Evolutionary conservation across 192 early-diverging fungal genomes (phyloP).

Genomic region (Coemansia sp.): DNA sequence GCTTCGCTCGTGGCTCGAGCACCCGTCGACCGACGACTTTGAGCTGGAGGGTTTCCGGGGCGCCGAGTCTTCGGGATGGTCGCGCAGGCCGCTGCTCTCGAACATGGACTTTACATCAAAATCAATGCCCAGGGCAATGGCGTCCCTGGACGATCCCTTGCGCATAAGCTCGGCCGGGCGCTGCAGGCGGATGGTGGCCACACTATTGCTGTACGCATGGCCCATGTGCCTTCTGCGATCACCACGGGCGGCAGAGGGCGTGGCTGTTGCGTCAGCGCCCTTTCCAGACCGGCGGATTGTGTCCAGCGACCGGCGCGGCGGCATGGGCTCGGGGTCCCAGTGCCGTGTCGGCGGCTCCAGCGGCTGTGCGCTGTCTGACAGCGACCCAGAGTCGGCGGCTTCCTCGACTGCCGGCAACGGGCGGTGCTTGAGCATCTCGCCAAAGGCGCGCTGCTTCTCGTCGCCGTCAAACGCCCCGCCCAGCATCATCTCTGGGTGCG

Average conservation of each 20-base stretch:
- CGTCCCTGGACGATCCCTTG: constrained; percentile 42
- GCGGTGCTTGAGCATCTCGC: constrained; percentile 10
- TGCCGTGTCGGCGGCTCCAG: neutral
- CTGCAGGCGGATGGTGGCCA: constrained; percentile 48
- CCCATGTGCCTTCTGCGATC: constrained; percentile 14
- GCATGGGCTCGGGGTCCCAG: constrained; percentile 16
- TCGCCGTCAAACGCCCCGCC: constrained; percentile 1
- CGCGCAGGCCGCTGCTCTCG: neutral
- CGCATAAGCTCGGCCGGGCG: constrained; percentile 43
- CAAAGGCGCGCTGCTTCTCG: constrained; percentile 2
- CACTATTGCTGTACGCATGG: constrained; percentile 33
- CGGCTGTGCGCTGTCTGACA: constrained; percentile 25
- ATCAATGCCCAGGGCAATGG: constrained; percentile 41
- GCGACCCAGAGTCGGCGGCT: constrained; percentile 22
- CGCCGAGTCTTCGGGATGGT: neutral
- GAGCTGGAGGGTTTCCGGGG: neutral
- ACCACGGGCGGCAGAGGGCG: constrained; percentile 1
- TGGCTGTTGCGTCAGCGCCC: neutral
- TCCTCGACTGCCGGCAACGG: constrained; percentile 22
- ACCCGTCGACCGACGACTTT: constrained; percentile 9
- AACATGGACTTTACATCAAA: constrained; percentile 43
- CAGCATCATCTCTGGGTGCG: constrained; percentile 27
- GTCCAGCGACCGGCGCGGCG: constrained; percentile 34
- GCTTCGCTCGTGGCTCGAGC: constrained; percentile 1
- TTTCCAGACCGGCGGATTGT: constrained; percentile 18